These are phyloP conservation scores for Naganishia onofrii DNA, from an alignment of 768 basidiomycete species.

Conservation along the genomic window DNA sequence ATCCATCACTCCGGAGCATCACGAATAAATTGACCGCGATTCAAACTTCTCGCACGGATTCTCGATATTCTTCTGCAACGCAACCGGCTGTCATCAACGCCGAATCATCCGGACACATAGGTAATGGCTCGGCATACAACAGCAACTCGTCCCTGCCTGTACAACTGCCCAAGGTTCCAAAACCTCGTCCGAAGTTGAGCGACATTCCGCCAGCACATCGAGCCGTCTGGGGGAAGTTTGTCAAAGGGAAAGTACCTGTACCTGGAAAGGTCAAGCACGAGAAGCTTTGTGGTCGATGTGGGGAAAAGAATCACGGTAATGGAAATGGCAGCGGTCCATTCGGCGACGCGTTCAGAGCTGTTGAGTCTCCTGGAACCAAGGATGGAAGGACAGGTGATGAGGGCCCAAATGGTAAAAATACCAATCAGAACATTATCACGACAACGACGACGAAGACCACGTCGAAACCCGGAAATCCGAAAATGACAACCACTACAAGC, in stretches of 20 bases:
- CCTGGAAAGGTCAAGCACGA: constrained; percentile 21
- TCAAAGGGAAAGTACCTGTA: constrained; percentile 14
- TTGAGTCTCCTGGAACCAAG: not conserved
- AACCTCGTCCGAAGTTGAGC: constrained; percentile 21
- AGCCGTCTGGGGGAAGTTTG: constrained; percentile 20
- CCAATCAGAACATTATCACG: not conserved
- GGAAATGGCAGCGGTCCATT: constrained; percentile 14
- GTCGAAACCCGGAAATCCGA: not conserved
- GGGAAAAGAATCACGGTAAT: constrained; percentile 10
- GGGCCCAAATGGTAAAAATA: not conserved
- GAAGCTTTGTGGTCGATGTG: constrained; percentile 16
- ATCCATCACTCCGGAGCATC: constrained; percentile 5
- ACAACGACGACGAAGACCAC: constrained; percentile 15
- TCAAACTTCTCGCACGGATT: constrained; percentile 2
- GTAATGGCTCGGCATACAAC: constrained; percentile 6
- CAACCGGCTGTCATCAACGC: not conserved
- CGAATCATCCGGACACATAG: not conserved
- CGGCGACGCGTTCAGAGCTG: constrained; percentile 8
- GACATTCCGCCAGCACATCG: constrained; percentile 21
- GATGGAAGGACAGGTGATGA: not conserved
- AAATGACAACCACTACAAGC: constrained; percentile 19
- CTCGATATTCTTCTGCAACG: constrained; percentile 5
- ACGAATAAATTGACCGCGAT: constrained; percentile 16
- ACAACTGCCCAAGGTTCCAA: constrained; percentile 13
- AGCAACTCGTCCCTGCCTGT: not conserved